phyloP scores from a whole-genome alignment of 306 rosid species.

The Erythrophleum fordii region DNA sequence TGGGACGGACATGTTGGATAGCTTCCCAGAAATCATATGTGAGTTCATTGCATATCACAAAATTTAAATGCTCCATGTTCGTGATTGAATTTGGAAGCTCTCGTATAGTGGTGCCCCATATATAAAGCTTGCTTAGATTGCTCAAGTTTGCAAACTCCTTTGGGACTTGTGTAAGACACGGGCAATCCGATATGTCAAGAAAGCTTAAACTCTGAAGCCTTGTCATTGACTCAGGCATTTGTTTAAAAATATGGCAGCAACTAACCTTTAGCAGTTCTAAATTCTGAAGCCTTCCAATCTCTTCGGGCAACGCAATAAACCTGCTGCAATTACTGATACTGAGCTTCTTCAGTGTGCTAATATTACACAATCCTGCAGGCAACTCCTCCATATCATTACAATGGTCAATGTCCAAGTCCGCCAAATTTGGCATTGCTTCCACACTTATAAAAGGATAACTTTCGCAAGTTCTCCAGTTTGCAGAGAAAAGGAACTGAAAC shows the following conservation, averaged over 20 bases:
- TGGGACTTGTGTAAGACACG: background rate
- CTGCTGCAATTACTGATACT: conserved; percentile 17
- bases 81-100: background rate
- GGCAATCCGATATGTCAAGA: background rate
- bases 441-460: conserved; percentile 6
- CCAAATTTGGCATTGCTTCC: background rate
- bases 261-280: background rate
- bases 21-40: background rate
- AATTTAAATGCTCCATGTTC: background rate
- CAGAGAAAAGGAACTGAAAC: conserved; percentile 1
- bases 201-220: background rate
- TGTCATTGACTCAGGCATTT: background rate
- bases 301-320: background rate
- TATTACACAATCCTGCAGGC: background rate
- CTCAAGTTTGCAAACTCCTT: background rate
- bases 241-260: background rate
- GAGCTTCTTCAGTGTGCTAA: background rate
- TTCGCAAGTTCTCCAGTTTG: background rate
- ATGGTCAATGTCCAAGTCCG: conserved; percentile 19
- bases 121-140: background rate
- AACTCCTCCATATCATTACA: conserved; percentile 3
- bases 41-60: background rate
- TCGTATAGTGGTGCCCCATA: background rate
- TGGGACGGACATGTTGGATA: background rate
- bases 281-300: background rate